Evolutionary conservation across 176 grass and related monocot genomes (phyloP).

Genomic region (Aechmea fasciata): DNA sequence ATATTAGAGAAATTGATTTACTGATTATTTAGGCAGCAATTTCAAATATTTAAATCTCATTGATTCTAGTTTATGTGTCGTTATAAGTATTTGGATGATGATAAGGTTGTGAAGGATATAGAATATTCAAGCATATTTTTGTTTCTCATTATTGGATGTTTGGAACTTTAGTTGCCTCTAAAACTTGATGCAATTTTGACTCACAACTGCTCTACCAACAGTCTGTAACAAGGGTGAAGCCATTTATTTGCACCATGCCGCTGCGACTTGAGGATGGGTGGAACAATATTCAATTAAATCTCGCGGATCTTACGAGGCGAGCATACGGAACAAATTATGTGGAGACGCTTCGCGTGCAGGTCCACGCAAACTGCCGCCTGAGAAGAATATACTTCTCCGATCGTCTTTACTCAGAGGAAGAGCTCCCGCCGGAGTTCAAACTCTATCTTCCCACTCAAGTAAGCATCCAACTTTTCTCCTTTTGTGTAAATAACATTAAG

Average conservation of each 20-base stretch:
- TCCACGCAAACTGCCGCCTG: constrained; percentile 85
- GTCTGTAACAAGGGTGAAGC: constrained; percentile 82
- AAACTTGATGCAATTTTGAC: no score
- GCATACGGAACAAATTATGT: constrained; percentile 92
- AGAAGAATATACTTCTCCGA: constrained; percentile 79
- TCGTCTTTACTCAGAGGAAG: constrained; percentile 84
- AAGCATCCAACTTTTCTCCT: constrained; percentile 13
- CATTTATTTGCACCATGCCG: constrained; percentile 92
- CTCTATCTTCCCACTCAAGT: constrained; percentile 88
- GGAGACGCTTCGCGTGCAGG: constrained; percentile 77
- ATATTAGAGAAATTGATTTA: no score
- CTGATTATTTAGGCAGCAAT: no score
- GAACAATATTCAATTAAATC: constrained; percentile 92
- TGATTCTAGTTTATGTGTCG: no score
- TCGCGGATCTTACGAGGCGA: constrained; percentile 60
- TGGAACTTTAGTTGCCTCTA: no score
- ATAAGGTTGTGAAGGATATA: no score
- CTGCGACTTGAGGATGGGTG: constrained; percentile 72
- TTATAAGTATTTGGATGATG: no score
- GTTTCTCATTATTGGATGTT: no score
- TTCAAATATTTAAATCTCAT: no score
- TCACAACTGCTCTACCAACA: constrained; percentile 5
- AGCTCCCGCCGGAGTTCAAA: constrained; percentile 86
- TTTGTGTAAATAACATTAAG: background rate
- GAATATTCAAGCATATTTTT: no score